A percentile compares a stretch with the other conserved stretches of the same genome.
phyloP scores from a whole-genome alignment of 2,329 filamentous ascomycete species.

The Magnaporthales sp. region DNA sequence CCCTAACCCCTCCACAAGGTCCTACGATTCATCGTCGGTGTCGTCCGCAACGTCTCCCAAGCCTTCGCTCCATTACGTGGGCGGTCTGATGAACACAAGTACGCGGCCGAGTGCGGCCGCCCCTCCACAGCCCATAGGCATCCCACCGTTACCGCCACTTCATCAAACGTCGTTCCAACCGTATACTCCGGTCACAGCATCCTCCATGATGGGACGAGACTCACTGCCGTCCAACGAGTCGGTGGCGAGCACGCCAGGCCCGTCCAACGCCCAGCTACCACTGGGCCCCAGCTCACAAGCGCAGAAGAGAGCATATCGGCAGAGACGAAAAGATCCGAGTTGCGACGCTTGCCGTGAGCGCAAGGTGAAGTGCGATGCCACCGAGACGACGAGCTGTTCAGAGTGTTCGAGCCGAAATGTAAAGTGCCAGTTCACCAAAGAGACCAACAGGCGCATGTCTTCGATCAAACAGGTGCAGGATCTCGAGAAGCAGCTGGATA shows the following conservation, averaged over 20 bases:
- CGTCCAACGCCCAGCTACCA: conserved; percentile 23
- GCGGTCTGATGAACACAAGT: conserved; percentile 42
- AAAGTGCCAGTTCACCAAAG: conserved; percentile 98
- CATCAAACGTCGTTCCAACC: conserved; percentile 38
- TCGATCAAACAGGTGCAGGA: conserved; percentile 99
- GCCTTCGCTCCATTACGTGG: conserved; percentile 40
- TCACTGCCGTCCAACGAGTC: conserved; percentile 53
- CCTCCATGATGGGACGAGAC: conserved; percentile 46
- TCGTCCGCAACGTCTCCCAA: conserved; percentile 54
- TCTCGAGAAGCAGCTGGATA: conserved; percentile 80
- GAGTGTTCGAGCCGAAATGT: conserved; percentile 96
- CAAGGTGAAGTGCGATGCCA: conserved; percentile 87
- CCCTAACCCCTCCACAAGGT: conserved; percentile 51
- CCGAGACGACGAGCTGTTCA: conserved; percentile 90
- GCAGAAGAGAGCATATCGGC: conserved; percentile 89
- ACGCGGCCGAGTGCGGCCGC: conserved; percentile 39
- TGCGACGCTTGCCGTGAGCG: conserved; percentile 92
- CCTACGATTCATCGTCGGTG: conserved; percentile 56
- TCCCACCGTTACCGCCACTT: conserved; percentile 40
- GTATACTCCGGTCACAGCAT: conserved; percentile 41
- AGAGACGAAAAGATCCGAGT: conserved; percentile 90
- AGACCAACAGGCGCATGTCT: conserved; percentile 97
- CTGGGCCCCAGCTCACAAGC: conserved; percentile 44
- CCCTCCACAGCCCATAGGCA: conserved; percentile 43
- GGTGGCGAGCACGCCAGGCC: conserved; percentile 43